These are phyloP conservation scores for Eutypella sp. DNA, from an alignment of 2,329 filamentous ascomycete species.

Conservation along the genomic window DNA sequence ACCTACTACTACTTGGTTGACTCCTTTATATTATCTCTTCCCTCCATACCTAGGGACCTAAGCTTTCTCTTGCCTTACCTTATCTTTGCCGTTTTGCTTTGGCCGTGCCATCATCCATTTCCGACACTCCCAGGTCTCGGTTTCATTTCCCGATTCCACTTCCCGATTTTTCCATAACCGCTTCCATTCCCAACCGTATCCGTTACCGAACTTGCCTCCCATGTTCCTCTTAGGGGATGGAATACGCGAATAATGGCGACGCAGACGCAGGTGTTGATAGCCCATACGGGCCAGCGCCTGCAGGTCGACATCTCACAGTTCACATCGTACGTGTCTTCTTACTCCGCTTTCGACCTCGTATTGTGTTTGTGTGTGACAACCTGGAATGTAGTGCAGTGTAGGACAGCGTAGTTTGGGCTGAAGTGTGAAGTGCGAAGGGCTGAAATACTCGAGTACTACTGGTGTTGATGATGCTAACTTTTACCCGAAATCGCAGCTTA, in stretches of 20 bases:
- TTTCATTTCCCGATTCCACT: background rate
- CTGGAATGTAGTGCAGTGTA: too few relatives aligned
- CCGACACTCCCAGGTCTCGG: background rate
- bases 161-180: slow-evolving; percentile 1
- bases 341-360: slow-evolving; percentile 1
- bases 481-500: slow-evolving; percentile 47
- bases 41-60: background rate
- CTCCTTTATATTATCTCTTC: too few relatives aligned
- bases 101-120: too few relatives aligned
- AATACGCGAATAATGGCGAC: slow-evolving; percentile 51
- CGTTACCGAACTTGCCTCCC: slow-evolving; percentile 5
- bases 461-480: slow-evolving; percentile 17
- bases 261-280: slow-evolving; percentile 86
- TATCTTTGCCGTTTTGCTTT: background rate
- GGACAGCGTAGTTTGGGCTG: too few relatives aligned
- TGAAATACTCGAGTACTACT: background rate
- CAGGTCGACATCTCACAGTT: slow-evolving; percentile 72
- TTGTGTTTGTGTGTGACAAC: slow-evolving; percentile 4
- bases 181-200: slow-evolving; percentile 1
- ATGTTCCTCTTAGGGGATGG: slow-evolving; percentile 23
- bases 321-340: slow-evolving; percentile 55
- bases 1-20: too few relatives aligned
- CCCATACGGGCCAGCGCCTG: slow-evolving; percentile 86
- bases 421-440: too few relatives aligned
- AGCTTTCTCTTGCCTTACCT: background rate